Conservation (phyloP, 371 early-diverging fungal genomes). For the Amoeboaphelidium protococcarum region DNA sequence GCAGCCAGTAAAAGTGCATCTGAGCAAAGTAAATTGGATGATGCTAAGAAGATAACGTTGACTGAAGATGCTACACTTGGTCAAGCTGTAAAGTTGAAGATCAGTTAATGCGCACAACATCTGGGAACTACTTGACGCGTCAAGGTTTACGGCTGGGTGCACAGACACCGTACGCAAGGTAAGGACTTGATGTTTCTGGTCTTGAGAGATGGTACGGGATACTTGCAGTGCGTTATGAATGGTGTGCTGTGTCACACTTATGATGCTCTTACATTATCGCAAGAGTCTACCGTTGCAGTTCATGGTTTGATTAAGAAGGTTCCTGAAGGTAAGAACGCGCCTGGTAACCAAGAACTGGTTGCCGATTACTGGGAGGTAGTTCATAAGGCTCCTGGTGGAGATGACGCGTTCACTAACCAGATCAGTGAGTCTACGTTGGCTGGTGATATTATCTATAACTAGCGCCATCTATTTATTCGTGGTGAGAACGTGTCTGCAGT, state of each 20-base stretch:
- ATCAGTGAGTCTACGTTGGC: constrained; percentile 65
- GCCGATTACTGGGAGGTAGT: constrained; percentile 90
- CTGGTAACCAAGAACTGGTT: constrained; percentile 77
- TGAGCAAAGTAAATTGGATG: constrained; percentile 49
- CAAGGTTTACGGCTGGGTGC: constrained; percentile 83
- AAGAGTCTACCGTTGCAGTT: constrained; percentile 70
- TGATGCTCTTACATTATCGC: constrained; percentile 71
- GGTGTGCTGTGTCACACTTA: constrained; percentile 74
- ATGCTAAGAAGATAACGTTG: constrained; percentile 51
- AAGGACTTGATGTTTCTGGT: constrained; percentile 85
- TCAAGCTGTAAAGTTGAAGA: not conserved
- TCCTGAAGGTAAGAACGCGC: constrained; percentile 69
- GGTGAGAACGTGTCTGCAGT: constrained; percentile 72
- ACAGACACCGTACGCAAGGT: constrained; percentile 79
- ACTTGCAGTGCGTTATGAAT: constrained; percentile 72
- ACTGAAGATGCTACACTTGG: constrained; percentile 24
- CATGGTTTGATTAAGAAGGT: constrained; percentile 62
- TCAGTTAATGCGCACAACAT: not conserved
- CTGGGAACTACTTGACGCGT: constrained; percentile 23
- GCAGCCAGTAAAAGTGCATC: constrained; percentile 28
- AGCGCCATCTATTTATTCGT: constrained; percentile 92
- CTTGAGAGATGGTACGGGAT: constrained; percentile 82
- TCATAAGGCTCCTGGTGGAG: constrained; percentile 79
- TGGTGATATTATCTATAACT: constrained; percentile 64
- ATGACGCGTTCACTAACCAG: constrained; percentile 73